Base-by-base conservation (phyloP, 345 rosid genomes). In the Sisymbrium altissimum region DNA sequence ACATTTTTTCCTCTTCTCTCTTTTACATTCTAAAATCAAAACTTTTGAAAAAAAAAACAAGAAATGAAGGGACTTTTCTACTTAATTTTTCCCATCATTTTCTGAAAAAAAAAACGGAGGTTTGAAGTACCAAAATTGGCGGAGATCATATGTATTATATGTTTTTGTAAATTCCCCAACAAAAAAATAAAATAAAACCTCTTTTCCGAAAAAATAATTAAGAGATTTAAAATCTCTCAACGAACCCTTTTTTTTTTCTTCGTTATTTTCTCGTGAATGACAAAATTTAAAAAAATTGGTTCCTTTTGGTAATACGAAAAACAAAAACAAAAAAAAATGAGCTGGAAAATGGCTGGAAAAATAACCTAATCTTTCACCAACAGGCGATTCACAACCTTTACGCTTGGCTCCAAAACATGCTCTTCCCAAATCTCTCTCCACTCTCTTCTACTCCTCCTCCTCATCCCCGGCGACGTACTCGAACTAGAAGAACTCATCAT, bases 341-440 rank as follows among this genome's bases (percentile, higher is more conserved):
- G 84, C 68, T 78, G 81, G 76, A 69, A 78, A 81, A 66, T 64
- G 52, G 81, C 81, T 74, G 83, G 65, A 73, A 76, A 66, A 30
- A 23, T 19, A 75, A 84, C 84, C 93, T 90, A 84, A 86, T 86
- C 80, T 66, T 82, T 74, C 88, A 92, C 74, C 81, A 95, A 95
- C 9, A 77, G 78, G 6, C 77, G 80, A 49, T 79, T 89, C 89
- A 92, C 99, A 79, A 90, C 85, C 84, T 92, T 83, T 83, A 81
- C 83, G 87, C 97, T 87, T 71, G 96, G 89, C 59, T 79, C 80
- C 85, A 90, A 2, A 12, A 95, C 92, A 73, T 95, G 79, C 56
- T 73, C 75, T 70, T 86, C 83, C 99, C 99, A 95, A 25, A 85
- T 69, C 43, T 82, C 87, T 66, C 76, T 78, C 87, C 93, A 85